Evolutionary conservation across 2,329 filamentous ascomycete genomes (phyloP), one percentile per base, ranked within the genome.

Genomic region (Colletotrichum falcatum): DNA sequence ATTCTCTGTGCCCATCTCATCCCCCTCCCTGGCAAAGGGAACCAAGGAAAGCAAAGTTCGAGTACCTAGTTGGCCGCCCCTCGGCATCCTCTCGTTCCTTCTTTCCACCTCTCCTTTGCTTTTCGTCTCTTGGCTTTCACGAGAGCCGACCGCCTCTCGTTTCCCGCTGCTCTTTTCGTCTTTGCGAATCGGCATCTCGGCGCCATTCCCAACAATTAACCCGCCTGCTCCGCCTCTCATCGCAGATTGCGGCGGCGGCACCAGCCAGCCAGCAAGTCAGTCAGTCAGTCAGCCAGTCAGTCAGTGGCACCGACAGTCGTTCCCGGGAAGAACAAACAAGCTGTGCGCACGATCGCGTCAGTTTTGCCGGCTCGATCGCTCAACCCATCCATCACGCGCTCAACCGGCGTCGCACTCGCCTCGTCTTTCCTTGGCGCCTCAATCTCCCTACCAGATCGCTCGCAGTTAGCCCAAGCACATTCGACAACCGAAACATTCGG

Each of bases 401-500:
- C 39, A 44, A 39, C 42, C 30, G 33, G 56, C 39, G 35, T 44
- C 56, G 62, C 59, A 35, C 49, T 42, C 53, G 30, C 30, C 30
- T 14, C 23, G 30, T n/a, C 51, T 35, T 37, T n/a, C 42, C 56
- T 46, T 61, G 28, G 49, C 23, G 37, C 20, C 51, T 42, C 18
- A 33, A 35, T 14, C 18, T 35, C 46, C 58, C 30, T 33, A 6
- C 64, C 14, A n/a, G 48, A 6, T 30, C 30, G 51, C 42, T 54
- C 55, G 30, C 61, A 56, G 28, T 35, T 28, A 51, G 46, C 26
- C 18, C 26, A 37, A 51, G 51, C 49, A 35, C 51, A 26, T 53
- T 39, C 67, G 26, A 67, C 28, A 53, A 70, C 62, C 58, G 51
- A 70, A 67, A 59, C 58, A 67, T 30, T 66, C 64, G 64, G 53